Conservation (phyloP, 75 land plant genomes). For the Sequoiadendron giganteum region DNA sequence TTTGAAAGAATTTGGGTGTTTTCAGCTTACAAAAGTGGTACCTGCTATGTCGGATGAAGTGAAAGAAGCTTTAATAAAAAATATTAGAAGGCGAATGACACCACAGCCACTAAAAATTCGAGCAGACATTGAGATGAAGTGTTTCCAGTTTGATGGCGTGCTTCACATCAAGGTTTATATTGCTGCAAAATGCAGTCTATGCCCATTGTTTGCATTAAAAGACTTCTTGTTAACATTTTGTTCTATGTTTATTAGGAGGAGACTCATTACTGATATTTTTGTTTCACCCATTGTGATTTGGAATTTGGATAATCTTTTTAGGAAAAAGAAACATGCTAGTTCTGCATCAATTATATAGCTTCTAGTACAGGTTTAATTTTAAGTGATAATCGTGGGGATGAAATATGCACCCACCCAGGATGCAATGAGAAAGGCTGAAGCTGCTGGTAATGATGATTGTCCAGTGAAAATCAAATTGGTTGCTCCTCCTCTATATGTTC, state of each 20-base stretch:
- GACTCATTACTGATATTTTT: neutral
- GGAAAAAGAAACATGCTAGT: neutral
- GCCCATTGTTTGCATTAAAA: neutral
- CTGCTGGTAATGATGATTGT: constrained; percentile 81
- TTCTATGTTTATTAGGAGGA: neutral
- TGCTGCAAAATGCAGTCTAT: neutral
- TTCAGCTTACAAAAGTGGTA: constrained; percentile 72
- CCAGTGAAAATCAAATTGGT: constrained; percentile 96
- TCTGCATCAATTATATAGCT: neutral
- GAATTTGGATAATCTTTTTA: neutral
- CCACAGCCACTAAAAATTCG: constrained; percentile 91
- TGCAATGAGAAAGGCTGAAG: constrained; percentile 97
- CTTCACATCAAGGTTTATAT: constrained; percentile 84
- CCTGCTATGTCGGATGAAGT: constrained; percentile 83
- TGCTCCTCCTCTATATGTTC: constrained; percentile 96
- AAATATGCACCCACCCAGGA: constrained; percentile 47
- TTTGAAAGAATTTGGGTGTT: neutral
- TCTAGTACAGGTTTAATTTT: neutral
- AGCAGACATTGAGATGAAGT: constrained; percentile 94
- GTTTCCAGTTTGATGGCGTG: constrained; percentile 97
- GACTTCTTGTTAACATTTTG: neutral
- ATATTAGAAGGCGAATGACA: constrained; percentile 92
- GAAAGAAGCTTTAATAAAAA: constrained; percentile 81
- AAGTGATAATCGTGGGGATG: neutral
- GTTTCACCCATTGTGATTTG: neutral